Base-by-base conservation (phyloP, 352 stramenopile species). In the Globisporangium cystogenes region DNA sequence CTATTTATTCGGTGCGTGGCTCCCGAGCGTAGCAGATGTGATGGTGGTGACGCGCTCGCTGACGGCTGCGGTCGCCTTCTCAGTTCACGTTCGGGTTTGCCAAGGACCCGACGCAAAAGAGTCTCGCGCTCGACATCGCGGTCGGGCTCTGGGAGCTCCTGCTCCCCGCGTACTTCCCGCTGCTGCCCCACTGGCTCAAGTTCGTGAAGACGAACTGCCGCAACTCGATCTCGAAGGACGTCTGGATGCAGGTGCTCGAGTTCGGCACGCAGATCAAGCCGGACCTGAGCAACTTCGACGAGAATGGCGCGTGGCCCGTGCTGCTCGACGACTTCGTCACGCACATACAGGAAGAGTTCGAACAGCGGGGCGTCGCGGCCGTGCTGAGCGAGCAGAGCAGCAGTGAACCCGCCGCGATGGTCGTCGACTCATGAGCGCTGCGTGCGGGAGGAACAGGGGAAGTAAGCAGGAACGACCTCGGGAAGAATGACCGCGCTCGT, bases 1-100 rank as follows among this genome's bases (percentile, higher is more conserved):
- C 69, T 85, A 86, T 94, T 87, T 94, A 94, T 89, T 78, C 74
- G 59, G 82, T 93, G 58, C 40, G 70, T 59, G n/a, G n/a, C n/a
- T n/a, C n/a, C n/a, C n/a, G n/a, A n/a, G n/a, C n/a, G n/a, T n/a
- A n/a, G n/a, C n/a, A n/a, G n/a, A n/a, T n/a, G n/a, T n/a, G n/a
- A n/a, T n/a, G n/a, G n/a, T n/a, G n/a, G n/a, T n/a, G n/a, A n/a
- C n/a, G n/a, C n/a, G n/a, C n/a, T n/a, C n/a, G n/a, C n/a, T n/a
- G n/a, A n/a, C n/a, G n/a, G n/a, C n/a, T n/a, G n/a, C n/a, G n/a
- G n/a, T n/a, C n/a, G n/a, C n/a, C n/a, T n/a, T n/a, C n/a, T 15
- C 50, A 93, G 82, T 93, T 89, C 60, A 80, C 79, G 43, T 93
- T 88, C 67, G 65, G 54, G 24, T 95, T 90, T 62, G 82, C 82